A percentile compares a stretch with the other conserved stretches of the same genome.
phyloP scores from a whole-genome alignment of 2,329 filamentous ascomycete genomes.

The Arachnopeziza araneosa region DNA sequence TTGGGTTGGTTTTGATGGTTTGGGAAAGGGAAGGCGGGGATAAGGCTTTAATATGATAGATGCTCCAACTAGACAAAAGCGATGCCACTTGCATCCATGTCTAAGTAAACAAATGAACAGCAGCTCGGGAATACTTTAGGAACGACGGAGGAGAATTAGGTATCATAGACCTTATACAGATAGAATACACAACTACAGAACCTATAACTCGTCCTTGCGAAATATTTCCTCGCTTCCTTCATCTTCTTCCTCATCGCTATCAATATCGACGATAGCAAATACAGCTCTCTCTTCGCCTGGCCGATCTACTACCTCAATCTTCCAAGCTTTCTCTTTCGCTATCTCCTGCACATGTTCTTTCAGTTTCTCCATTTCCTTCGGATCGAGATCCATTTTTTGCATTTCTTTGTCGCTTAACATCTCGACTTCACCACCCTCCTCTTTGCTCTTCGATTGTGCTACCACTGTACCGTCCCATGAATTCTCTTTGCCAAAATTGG shows the following conservation, averaged over 20 bases:
- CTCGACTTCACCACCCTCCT: constrained; percentile 27
- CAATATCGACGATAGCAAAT: constrained; percentile 61
- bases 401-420: constrained; percentile 60
- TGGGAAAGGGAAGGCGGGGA: not conserved
- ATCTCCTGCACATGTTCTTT: constrained; percentile 61
- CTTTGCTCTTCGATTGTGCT: constrained; percentile 21
- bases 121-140: no score
- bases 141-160: not conserved
- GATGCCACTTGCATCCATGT: no score
- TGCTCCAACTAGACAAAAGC: no score
- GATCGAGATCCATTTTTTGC: constrained; percentile 51
- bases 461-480: constrained; percentile 41
- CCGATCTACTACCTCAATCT: constrained; percentile 70
- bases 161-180: not conserved
- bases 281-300: constrained; percentile 57
- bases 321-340: constrained; percentile 70
- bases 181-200: not conserved
- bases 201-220: constrained; percentile 47
- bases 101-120: no score
- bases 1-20: constrained; percentile 2
- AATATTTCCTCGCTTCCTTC: constrained; percentile 44
- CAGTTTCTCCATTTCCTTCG: constrained; percentile 63
- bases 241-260: constrained; percentile 40
- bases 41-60: no score
- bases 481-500: constrained; percentile 45